These are phyloP conservation scores for thale cress (Arabidopsis thaliana) DNA, from an alignment of 345 rosid genomes.

Conservation along the genomic window TAIR10.1 NC_003075.7:14706001-14706500, in stretches of 20 bases:
- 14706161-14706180: constrained; percentile 31
- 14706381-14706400: background rate
- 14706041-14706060: background rate
- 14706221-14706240: background rate
- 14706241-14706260: constrained; percentile 42
- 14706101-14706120: background rate
- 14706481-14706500: background rate
- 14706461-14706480: background rate
- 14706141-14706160: background rate
- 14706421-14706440: constrained; percentile 50
- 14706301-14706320: constrained; percentile 33
- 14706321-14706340: constrained; percentile 44
- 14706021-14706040: constrained; percentile 22
- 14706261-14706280: constrained; percentile 42
- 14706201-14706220: constrained; percentile 20
- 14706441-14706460: constrained; percentile 28
- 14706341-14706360: constrained; percentile 42
- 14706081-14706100: background rate
- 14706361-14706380: background rate
- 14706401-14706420: constrained; percentile 43
- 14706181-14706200: constrained; percentile 41
- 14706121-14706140: constrained; percentile 9
- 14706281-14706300: constrained; percentile 44
- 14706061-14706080: too few relatives aligned
- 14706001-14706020: background rate